Conservation (phyloP, 192 early-diverging fungal genomes). For the Glomus cerebriforme region DNA sequence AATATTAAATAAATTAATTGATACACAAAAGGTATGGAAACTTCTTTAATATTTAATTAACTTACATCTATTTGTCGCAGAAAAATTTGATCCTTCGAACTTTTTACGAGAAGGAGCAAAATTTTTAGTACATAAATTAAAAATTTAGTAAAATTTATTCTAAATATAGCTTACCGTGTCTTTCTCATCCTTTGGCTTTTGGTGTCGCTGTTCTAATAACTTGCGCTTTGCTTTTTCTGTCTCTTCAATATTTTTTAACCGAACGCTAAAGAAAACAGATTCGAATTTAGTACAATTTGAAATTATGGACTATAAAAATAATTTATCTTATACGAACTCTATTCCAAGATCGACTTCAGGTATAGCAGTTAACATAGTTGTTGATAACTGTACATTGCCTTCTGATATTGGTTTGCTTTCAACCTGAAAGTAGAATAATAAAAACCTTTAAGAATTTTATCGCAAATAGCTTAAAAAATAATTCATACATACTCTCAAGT, state of each 20-base stretch:
- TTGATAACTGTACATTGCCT: constrained; percentile 83
- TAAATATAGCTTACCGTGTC: constrained; percentile 31
- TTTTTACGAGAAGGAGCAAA: constrained; percentile 1
- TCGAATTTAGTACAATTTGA: background rate
- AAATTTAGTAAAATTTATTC: background rate
- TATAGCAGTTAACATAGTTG: constrained; percentile 88
- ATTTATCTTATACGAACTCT: constrained; percentile 50
- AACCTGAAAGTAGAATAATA: constrained; percentile 44
- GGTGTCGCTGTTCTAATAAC: constrained; percentile 47
- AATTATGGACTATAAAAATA: background rate
- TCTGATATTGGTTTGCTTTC: constrained; percentile 70
- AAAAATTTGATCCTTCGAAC: constrained; percentile 21
- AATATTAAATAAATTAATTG: background rate
- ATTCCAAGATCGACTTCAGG: constrained; percentile 90
- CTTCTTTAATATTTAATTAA: constrained; percentile 31
- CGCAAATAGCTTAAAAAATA: background rate
- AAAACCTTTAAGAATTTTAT: background rate
- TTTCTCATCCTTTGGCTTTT: constrained; percentile 33
- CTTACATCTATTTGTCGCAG: constrained; percentile 34
- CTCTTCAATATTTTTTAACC: constrained; percentile 76
- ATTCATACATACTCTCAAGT: constrained; percentile 47
- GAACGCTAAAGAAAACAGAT: constrained; percentile 40
- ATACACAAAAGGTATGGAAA: constrained; percentile 27
- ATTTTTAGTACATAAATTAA: constrained; percentile 23
- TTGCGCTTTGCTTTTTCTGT: constrained; percentile 77